phyloP scores from a whole-genome alignment of 192 early-diverging fungal genomes.

The Entomortierella parvispora region DNA sequence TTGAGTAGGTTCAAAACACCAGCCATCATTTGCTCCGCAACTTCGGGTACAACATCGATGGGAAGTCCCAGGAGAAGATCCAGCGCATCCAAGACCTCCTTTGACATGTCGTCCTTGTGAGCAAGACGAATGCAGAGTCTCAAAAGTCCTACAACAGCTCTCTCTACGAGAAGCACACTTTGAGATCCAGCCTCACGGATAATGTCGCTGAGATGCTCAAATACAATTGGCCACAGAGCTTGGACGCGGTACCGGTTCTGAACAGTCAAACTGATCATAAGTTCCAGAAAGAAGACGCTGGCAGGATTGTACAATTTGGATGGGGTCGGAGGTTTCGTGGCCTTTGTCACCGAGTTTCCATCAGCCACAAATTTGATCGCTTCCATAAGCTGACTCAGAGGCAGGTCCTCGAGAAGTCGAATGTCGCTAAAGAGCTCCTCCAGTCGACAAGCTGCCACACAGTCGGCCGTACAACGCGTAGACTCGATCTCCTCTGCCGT shows the following conservation, averaged over 20 bases:
- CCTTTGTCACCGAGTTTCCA: conserved; percentile 51
- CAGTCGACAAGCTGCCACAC: conserved; percentile 74
- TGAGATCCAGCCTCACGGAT: conserved; percentile 70
- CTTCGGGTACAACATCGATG: conserved; percentile 65
- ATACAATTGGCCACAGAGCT: conserved; percentile 69
- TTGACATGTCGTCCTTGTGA: conserved; percentile 68
- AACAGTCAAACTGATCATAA: conserved; percentile 77
- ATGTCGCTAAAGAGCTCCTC: conserved; percentile 80
- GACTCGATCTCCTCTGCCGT: conserved; percentile 76
- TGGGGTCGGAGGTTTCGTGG: conserved; percentile 21
- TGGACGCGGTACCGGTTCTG: conserved; percentile 82
- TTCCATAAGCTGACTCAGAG: conserved; percentile 68
- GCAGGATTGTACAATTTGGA: conserved; percentile 68
- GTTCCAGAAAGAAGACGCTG: conserved; percentile 79
- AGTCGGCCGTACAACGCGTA: conserved; percentile 71
- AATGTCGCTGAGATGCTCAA: conserved; percentile 76
- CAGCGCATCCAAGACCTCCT: conserved; percentile 63
- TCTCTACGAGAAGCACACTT: conserved; percentile 77
- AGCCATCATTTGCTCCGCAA: conserved; percentile 82
- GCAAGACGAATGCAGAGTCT: conserved; percentile 76
- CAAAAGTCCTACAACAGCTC: conserved; percentile 80
- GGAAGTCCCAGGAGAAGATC: conserved; percentile 65
- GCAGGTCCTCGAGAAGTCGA: conserved; percentile 73
- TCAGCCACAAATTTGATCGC: conserved; percentile 64
- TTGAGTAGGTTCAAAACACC: conserved; percentile 75